These are phyloP conservation scores for Trichopus zeylanicus DNA, from an alignment of 116 monocot species.

Conservation along the genomic window DNA sequence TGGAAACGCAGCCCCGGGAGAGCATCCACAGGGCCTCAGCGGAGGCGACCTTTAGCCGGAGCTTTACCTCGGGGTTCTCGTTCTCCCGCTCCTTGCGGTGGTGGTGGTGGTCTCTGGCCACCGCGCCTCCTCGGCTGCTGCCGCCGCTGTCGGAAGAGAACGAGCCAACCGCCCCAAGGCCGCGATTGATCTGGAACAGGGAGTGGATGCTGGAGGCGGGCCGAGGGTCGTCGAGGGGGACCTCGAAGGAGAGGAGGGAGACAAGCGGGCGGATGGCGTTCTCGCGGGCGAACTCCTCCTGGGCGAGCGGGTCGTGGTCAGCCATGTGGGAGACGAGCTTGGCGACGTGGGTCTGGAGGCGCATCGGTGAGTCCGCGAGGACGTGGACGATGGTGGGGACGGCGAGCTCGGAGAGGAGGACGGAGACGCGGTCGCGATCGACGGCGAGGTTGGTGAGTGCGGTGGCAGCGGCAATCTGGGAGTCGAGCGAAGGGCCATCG, in stretches of 20 bases:
- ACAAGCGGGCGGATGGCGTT: constrained; percentile 53
- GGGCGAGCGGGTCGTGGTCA: constrained; percentile 13
- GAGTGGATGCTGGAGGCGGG: constrained; percentile 32
- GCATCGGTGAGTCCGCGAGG: constrained; percentile 38
- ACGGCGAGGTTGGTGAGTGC: constrained; percentile 36
- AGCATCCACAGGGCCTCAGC: constrained; percentile 55
- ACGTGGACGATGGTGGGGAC: constrained; percentile 30
- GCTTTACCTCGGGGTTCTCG: constrained; percentile 44
- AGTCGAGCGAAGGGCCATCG: constrained; percentile 28
- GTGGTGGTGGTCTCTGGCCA: constrained; percentile 1
- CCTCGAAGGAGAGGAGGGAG: constrained; percentile 37
- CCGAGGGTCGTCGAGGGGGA: constrained; percentile 22
- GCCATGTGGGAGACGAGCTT: constrained; percentile 24
- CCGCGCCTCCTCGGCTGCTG: neutral
- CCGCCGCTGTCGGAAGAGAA: neutral
- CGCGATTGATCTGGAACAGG: constrained; percentile 30
- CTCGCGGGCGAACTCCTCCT: constrained; percentile 53
- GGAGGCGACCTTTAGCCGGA: constrained; percentile 27
- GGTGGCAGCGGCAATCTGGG: constrained; percentile 32
- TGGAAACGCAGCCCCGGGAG: constrained; percentile 23
- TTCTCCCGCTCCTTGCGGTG: constrained; percentile 37
- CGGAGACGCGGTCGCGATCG: constrained; percentile 17
- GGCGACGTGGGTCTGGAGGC: constrained; percentile 33
- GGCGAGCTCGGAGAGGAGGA: constrained; percentile 23
- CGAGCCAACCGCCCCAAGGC: constrained; percentile 3